phyloP scores from a whole-genome alignment of 352 stramenopile genomes.

The Phytophthora cajani region DNA sequence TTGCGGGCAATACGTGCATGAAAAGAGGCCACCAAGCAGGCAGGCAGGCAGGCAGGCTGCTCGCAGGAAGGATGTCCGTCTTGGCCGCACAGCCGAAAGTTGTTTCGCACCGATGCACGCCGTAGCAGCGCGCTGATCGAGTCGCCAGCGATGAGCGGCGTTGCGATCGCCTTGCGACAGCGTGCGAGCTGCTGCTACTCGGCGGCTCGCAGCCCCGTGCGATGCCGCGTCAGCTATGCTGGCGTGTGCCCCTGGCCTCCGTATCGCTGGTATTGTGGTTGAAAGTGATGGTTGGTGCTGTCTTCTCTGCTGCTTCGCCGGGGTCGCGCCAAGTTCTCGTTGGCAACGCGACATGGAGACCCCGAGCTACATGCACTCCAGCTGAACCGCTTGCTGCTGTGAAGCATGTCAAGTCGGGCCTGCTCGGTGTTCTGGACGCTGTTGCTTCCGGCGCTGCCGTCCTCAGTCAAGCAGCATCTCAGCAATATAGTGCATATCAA shows the following conservation, averaged over 20 bases:
- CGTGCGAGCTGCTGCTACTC: not conserved
- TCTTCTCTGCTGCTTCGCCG: not conserved
- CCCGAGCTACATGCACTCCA: not conserved
- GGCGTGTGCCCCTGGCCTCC: not conserved
- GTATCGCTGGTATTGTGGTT: not conserved
- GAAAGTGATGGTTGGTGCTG: not conserved
- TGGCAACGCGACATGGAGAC: not conserved
- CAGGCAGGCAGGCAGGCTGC: not conserved
- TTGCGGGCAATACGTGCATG: not conserved
- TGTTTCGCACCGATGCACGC: constrained; percentile 10
- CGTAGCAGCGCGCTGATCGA: constrained; percentile 8
- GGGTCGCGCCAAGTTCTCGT: not conserved
- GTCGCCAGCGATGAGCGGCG: constrained; percentile 14
- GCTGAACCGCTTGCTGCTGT: not conserved
- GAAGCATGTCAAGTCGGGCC: not conserved
- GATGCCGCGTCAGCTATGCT: constrained; percentile 9
- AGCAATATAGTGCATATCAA: not conserved
- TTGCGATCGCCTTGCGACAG: constrained; percentile 18
- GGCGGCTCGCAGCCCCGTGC: not conserved
- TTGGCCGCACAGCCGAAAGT: not conserved
- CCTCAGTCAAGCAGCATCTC: not conserved
- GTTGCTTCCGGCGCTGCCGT: not conserved
- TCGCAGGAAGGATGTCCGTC: not conserved
- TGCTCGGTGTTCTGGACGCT: not conserved
- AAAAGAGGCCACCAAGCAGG: no score